Conservation (phyloP, 345 rosid genomes). For the Eucalyptus sideroxylon region DNA sequence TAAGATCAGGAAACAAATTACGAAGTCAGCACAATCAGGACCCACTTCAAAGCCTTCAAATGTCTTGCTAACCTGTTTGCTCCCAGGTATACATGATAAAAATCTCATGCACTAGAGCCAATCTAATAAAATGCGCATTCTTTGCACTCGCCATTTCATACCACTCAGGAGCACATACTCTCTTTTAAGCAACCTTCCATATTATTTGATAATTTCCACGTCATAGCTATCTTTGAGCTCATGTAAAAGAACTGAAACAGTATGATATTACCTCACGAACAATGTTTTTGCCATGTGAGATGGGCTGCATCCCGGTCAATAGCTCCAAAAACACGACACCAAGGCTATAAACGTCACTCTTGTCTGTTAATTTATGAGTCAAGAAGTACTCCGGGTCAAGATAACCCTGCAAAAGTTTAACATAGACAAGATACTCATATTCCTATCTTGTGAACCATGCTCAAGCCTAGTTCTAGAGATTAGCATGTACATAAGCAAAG, state of each 20-base stretch:
- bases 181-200: neutral
- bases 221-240: neutral
- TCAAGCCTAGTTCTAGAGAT: neutral
- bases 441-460: neutral
- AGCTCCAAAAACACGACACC: constrained; percentile 93
- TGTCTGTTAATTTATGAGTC: constrained; percentile 88
- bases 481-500: neutral
- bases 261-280: constrained; percentile 65
- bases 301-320: constrained; percentile 89
- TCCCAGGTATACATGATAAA: neutral
- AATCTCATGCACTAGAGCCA: neutral
- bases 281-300: constrained; percentile 89
- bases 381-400: constrained; percentile 95
- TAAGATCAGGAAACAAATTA: neutral
- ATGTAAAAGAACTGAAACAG: neutral
- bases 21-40: neutral
- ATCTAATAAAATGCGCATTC: neutral
- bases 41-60: neutral
- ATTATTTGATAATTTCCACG: neutral
- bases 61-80: neutral
- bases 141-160: neutral
- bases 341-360: constrained; percentile 94
- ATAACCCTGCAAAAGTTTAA: constrained; percentile 63
- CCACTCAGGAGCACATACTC: neutral
- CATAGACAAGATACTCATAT: neutral